Conservation (phyloP, 495 filamentous ascomycete species). For the Xylaria intraflava region DNA sequence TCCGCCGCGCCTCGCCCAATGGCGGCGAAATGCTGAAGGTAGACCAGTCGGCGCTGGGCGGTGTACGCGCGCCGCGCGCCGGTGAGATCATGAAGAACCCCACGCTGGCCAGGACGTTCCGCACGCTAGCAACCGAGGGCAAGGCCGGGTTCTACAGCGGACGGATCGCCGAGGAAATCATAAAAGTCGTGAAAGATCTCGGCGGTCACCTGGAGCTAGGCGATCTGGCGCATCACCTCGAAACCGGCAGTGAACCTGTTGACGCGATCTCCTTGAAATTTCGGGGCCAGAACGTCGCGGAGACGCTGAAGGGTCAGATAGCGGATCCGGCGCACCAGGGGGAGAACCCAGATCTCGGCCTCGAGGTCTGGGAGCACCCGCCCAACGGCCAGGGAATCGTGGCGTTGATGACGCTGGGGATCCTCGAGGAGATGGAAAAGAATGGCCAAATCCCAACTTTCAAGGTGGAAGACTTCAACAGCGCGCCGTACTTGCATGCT, state of each 20-base stretch:
- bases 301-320: conserved; percentile 29
- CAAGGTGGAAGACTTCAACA: conserved; percentile 64
- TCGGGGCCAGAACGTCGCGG: conserved; percentile 57
- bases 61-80: conserved; percentile 59
- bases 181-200: conserved; percentile 67
- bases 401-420: conserved; percentile 87
- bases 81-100: conserved; percentile 92
- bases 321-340: conserved; percentile 26
- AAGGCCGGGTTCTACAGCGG: conserved; percentile 91
- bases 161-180: conserved; percentile 66
- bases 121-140: conserved; percentile 67
- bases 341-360: conserved; percentile 16
- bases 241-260: conserved; percentile 67
- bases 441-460: conserved; percentile 65
- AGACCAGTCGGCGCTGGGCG: conserved; percentile 57
- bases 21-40: conserved; percentile 75
- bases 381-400: conserved; percentile 98
- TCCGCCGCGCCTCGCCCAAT: conserved; percentile 73
- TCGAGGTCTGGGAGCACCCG: conserved; percentile 92
- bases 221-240: conserved; percentile 70
- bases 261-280: conserved; percentile 77
- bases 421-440: conserved; percentile 78
- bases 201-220: conserved; percentile 75
- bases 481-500: conserved; percentile 73
- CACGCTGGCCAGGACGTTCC: conserved; percentile 74